Conservation (phyloP, 768 basidiomycete genomes). For the Calocera viscosa region DNA sequence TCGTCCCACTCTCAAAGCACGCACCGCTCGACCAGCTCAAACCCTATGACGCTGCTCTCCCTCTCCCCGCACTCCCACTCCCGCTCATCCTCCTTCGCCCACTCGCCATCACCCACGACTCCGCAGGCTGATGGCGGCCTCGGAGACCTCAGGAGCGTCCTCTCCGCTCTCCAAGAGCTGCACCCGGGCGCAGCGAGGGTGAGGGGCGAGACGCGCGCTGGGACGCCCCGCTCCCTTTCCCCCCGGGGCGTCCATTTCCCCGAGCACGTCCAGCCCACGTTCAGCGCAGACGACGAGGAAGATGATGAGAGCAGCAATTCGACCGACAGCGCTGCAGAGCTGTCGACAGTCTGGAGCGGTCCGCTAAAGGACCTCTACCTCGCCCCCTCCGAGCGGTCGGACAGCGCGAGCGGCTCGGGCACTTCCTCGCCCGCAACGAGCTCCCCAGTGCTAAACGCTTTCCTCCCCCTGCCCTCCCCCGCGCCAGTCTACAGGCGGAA, state of each 20-base stretch:
- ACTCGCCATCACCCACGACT: not conserved
- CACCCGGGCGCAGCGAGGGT: not conserved
- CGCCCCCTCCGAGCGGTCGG: not conserved
- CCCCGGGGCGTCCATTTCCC: not conserved
- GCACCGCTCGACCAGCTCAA: not conserved
- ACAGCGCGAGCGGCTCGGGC: not conserved
- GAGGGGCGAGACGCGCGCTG: not conserved
- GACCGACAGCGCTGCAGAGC: not conserved
- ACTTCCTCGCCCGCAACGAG: not conserved
- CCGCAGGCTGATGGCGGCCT: not conserved
- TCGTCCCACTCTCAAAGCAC: not conserved
- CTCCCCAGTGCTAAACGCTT: not conserved
- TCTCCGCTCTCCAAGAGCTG: not conserved
- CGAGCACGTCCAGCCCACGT: not conserved
- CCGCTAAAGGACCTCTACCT: conserved; percentile 6
- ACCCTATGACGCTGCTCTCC: not conserved
- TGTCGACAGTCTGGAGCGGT: not conserved
- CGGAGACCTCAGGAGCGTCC: not conserved
- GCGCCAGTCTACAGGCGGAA: not conserved
- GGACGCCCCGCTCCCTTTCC: not conserved
- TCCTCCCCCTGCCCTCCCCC: not conserved
- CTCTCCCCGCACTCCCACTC: not conserved
- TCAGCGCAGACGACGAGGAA: not conserved
- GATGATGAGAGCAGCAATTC: not conserved
- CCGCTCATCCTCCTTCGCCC: not conserved